Percentiles rank a stretch among this genome's conserved stretches.
Conservation (phyloP, 305 asterid genomes). For the Fraxinus baroniana region DNA sequence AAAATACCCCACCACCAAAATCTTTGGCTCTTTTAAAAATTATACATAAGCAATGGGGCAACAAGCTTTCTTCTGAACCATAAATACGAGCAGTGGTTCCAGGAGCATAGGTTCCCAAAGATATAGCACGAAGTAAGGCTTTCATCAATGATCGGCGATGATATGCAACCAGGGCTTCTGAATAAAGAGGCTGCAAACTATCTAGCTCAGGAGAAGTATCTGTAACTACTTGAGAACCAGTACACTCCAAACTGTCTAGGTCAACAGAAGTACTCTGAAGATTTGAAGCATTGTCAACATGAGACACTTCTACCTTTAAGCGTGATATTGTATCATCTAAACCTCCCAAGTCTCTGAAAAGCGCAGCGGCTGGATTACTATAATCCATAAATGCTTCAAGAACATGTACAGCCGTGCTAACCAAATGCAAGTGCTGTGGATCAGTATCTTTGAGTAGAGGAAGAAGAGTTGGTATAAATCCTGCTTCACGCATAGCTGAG, state of each 20-base stretch:
- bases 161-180: slow-evolving; percentile 93
- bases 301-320: slow-evolving; percentile 84
- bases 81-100: slow-evolving; percentile 87
- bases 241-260: slow-evolving; percentile 55
- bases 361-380: slow-evolving; percentile 99
- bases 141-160: slow-evolving; percentile 92
- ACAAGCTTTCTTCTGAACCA: slow-evolving; percentile 92
- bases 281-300: slow-evolving; percentile 71
- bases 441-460: slow-evolving; percentile 87
- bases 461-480: slow-evolving; percentile 95
- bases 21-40: slow-evolving; percentile 91
- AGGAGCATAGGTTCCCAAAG: slow-evolving; percentile 97
- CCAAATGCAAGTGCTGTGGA: slow-evolving; percentile 96
- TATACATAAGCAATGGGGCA: slow-evolving; percentile 86
- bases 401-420: slow-evolving; percentile 94
- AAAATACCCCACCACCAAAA: slow-evolving; percentile 98
- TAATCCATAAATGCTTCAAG: slow-evolving; percentile 99
- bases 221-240: slow-evolving; percentile 48
- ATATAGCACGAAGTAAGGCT: slow-evolving; percentile 93
- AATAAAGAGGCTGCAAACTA: slow-evolving; percentile 68
- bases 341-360: slow-evolving; percentile 98
- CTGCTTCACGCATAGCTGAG: slow-evolving; percentile 99
- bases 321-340: slow-evolving; percentile 96
- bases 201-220: slow-evolving; percentile 61
- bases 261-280: slow-evolving; percentile 51